phyloP scores from a whole-genome alignment of 345 rosid genomes.

The Pistacia integerrima region DNA sequence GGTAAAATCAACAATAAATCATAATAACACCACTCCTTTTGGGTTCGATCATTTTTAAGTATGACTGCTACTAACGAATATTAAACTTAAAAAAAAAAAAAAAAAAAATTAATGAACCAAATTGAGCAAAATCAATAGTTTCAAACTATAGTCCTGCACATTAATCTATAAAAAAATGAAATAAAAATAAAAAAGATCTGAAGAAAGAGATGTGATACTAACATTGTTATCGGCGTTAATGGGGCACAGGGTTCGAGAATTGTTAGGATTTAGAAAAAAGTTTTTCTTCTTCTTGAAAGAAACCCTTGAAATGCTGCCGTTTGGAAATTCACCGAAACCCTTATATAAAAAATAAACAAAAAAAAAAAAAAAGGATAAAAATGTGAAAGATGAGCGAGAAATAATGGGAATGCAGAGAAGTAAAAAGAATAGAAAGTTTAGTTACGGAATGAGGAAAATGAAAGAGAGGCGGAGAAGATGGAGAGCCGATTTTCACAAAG shows the following conservation, averaged over 20 bases:
- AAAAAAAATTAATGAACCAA: neutral
- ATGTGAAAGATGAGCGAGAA: neutral
- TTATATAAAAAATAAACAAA: neutral
- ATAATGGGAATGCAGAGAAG: neutral
- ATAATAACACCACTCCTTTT: neutral
- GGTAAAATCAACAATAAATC: too few species aligned
- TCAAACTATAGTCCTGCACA: too few species aligned
- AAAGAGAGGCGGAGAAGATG: neutral
- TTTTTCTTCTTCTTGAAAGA: neutral
- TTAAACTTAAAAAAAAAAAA: neutral
- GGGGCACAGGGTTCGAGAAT: slow-evolving; percentile 24
- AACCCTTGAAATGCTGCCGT: slow-evolving; percentile 9
- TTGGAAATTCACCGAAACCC: slow-evolving; percentile 21
- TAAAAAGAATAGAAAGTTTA: neutral
- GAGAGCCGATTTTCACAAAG: neutral
- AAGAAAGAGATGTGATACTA: slow-evolving; percentile 15
- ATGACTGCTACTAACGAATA: neutral
- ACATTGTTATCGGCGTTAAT: slow-evolving; percentile 30
- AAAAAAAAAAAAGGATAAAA: too few species aligned
- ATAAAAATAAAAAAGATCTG: too few species aligned
- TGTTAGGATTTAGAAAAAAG: neutral
- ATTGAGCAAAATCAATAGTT: neutral
- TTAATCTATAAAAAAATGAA: too few species aligned
- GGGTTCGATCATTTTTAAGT: too few species aligned
- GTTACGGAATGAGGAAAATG: neutral